Percentiles rank a stretch among this genome's conserved stretches.
phyloP scores from a whole-genome alignment of 202 grass and related monocot species.

The Zizania palustris region DNA sequence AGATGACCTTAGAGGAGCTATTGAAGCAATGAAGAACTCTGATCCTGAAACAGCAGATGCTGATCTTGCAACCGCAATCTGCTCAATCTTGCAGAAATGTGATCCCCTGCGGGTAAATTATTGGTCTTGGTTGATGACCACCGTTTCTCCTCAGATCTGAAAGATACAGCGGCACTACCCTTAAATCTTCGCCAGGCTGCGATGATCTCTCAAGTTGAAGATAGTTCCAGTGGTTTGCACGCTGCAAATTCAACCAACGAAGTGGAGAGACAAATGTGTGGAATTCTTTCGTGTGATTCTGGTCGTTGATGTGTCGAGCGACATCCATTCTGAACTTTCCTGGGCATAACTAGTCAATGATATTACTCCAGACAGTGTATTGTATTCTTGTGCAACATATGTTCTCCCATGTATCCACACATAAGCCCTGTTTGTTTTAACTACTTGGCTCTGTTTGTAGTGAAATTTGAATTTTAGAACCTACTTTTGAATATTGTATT shows the following conservation, averaged over 20 bases:
- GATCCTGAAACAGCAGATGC: constrained; percentile 44
- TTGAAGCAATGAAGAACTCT: constrained; percentile 44
- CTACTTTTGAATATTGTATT: too few species aligned
- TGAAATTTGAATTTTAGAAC: too few species aligned
- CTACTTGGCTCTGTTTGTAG: too few species aligned
- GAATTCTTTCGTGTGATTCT: constrained; percentile 4
- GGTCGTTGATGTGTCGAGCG: constrained; percentile 6
- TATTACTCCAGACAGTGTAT: constrained; percentile 10
- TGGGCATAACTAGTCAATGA: constrained; percentile 6
- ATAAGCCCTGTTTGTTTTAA: too few species aligned
- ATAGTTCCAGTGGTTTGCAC: background rate
- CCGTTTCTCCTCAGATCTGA: constrained; percentile 56
- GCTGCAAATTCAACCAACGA: background rate
- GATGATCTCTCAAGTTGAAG: background rate
- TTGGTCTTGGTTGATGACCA: constrained; percentile 77
- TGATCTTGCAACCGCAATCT: constrained; percentile 57
- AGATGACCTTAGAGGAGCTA: constrained; percentile 55
- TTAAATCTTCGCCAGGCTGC: background rate
- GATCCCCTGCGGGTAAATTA: constrained; percentile 92
- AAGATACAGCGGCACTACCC: background rate
- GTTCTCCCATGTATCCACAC: constrained; percentile 15
- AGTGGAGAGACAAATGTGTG: constrained; percentile 2
- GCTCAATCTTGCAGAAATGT: constrained; percentile 64
- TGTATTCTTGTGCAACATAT: constrained; percentile 11
- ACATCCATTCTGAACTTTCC: constrained; percentile 19